phyloP scores from a whole-genome alignment of 2,329 filamentous ascomycete species.

The Penicillium sp. region DNA sequence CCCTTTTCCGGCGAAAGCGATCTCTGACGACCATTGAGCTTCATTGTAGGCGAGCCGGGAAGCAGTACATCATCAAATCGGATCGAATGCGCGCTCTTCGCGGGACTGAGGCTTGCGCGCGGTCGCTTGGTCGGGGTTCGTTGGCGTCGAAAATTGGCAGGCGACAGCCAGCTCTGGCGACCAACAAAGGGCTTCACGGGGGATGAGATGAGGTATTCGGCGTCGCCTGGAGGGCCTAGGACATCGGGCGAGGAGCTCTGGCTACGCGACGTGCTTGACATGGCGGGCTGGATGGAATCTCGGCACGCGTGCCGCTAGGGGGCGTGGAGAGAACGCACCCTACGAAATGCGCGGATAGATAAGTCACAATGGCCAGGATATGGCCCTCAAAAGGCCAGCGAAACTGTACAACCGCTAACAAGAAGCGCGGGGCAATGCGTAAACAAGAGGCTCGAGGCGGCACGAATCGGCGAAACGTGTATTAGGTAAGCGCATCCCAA shows the following conservation, averaged over 20 bases:
- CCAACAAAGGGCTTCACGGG: constrained; percentile 38
- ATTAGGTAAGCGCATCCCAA: constrained; percentile 15
- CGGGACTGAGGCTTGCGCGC: constrained; percentile 35
- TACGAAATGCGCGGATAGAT: constrained; percentile 16
- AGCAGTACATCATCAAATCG: constrained; percentile 42
- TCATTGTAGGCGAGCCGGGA: constrained; percentile 37
- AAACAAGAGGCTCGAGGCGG: constrained; percentile 39
- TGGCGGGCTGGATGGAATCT: constrained; percentile 19
- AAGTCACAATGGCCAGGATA: constrained; percentile 4
- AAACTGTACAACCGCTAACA: constrained; percentile 7
- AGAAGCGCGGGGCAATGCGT: constrained; percentile 21
- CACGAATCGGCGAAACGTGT: constrained; percentile 16
- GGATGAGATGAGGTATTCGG: constrained; percentile 42
- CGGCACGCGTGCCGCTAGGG: constrained; percentile 24
- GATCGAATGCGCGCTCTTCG: constrained; percentile 39
- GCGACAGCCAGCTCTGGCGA: constrained; percentile 40
- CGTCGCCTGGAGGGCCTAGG: constrained; percentile 41
- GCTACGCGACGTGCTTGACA: constrained; percentile 34
- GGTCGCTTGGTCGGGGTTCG: constrained; percentile 35
- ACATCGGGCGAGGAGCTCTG: constrained; percentile 43
- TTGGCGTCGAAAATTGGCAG: constrained; percentile 30
- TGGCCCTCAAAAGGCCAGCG: constrained; percentile 2
- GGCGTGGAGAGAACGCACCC: constrained; percentile 17
- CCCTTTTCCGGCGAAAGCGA: constrained; percentile 39
- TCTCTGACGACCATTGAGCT: constrained; percentile 26